phyloP scores from a whole-genome alignment of 1,284 basidiomycete species.

The Leccinum laetum region DNA sequence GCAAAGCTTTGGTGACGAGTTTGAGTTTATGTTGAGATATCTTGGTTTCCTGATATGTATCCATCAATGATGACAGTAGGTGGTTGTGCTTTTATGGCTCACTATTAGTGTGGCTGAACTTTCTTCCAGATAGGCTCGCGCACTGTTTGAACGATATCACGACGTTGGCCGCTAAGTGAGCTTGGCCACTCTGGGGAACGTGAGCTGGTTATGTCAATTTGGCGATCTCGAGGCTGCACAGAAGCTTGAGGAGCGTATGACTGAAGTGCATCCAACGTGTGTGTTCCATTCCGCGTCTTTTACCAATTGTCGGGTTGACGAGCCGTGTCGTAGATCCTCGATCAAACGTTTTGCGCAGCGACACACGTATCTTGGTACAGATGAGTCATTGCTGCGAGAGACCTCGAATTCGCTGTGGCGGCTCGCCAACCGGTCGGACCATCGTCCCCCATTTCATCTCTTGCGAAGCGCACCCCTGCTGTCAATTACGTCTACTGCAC shows the following conservation, averaged over 20 bases:
- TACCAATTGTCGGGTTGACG: neutral
- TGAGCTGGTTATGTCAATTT: conserved; percentile 95
- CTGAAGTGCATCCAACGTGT: conserved; percentile 82
- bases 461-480: conserved; percentile 45
- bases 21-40: conserved; percentile 83
- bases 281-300: conserved; percentile 12
- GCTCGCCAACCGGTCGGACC: conserved; percentile 36
- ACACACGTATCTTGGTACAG: conserved; percentile 83
- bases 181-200: conserved; percentile 89
- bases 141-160: conserved; percentile 88
- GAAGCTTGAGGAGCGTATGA: conserved; percentile 87
- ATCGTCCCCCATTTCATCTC: conserved; percentile 27
- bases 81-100: neutral
- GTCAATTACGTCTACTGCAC: conserved; percentile 38
- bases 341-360: conserved; percentile 92
- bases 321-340: conserved; percentile 62
- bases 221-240: conserved; percentile 89
- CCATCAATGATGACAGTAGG: conserved; percentile 95
- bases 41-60: conserved; percentile 84
- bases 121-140: conserved; percentile 58
- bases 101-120: neutral
- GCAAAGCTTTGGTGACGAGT: conserved; percentile 81
- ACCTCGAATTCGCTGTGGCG: conserved; percentile 76
- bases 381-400: conserved; percentile 83
- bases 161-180: conserved; percentile 79